Evolutionary conservation across 1,284 basidiomycete species (phyloP).

Genomic region (Moesziomyces sp.): DNA sequence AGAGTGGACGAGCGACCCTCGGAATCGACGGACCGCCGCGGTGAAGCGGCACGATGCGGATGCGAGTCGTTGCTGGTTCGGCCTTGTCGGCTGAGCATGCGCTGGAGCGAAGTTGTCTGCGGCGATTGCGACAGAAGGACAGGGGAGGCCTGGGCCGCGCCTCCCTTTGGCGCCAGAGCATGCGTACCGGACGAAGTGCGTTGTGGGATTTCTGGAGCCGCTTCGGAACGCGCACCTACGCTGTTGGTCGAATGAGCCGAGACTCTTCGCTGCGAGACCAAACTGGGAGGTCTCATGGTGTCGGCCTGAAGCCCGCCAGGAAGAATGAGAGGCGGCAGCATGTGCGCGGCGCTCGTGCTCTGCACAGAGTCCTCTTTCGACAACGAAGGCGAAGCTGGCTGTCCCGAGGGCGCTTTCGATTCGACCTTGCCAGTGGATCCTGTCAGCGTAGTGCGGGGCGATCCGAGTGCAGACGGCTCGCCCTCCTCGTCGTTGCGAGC

Average conservation of each 20-base stretch:
- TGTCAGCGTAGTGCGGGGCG: conserved; percentile 6
- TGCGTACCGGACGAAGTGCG: conserved; percentile 42
- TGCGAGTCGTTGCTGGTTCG: conserved; percentile 20
- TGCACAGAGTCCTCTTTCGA: conserved; percentile 2
- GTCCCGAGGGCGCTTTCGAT: conserved; percentile 2
- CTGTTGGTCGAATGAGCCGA: conserved; percentile 31
- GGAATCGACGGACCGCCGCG: conserved; percentile 32
- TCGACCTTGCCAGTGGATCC: background rate
- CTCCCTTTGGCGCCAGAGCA: conserved; percentile 18
- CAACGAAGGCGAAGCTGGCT: conserved; percentile 10
- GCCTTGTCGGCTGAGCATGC: conserved; percentile 16
- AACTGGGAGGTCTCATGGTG: conserved; percentile 25
- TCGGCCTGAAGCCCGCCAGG: conserved; percentile 11
- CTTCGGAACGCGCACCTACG: conserved; percentile 22
- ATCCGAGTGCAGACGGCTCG: conserved; percentile 9
- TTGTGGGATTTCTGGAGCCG: conserved; percentile 34
- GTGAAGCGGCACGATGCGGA: conserved; percentile 20
- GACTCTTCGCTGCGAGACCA: conserved; percentile 18
- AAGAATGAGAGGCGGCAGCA: conserved; percentile 30
- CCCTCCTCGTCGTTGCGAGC: conserved; percentile 14
- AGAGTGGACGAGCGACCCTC: conserved; percentile 31
- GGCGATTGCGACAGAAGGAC: conserved; percentile 23
- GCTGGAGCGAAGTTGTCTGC: conserved; percentile 17
- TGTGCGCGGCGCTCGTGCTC: conserved; percentile 12
- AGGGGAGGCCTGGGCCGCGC: conserved; percentile 19